Conservation (phyloP, 2,329 filamentous ascomycete species). For the Fusarium sterilihyphosum region DNA sequence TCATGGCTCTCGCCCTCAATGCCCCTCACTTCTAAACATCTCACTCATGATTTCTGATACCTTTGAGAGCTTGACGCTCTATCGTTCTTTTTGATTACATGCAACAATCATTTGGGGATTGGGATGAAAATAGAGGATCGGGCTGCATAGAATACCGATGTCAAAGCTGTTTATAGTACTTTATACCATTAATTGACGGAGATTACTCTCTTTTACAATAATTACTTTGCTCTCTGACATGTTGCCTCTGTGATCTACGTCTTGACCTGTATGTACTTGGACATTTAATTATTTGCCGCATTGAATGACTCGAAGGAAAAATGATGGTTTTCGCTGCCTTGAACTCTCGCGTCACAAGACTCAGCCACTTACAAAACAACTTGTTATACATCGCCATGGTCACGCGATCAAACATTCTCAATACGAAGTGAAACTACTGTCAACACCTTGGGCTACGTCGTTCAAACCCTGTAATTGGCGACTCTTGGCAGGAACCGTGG, state of each 20-base stretch:
- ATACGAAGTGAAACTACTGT: neutral
- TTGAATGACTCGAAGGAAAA: neutral
- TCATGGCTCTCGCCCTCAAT: slow-evolving; percentile 55
- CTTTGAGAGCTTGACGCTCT: neutral
- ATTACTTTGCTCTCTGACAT: neutral
- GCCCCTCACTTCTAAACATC: slow-evolving; percentile 49
- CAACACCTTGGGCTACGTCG: neutral
- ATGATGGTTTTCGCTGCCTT: neutral
- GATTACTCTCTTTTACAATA: slow-evolving; percentile 1
- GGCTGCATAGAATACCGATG: slow-evolving; percentile 23
- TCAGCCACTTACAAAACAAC: neutral
- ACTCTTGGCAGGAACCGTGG: neutral
- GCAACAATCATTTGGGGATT: neutral
- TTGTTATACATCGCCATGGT: neutral
- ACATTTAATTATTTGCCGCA: too few relatives aligned
- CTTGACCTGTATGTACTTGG: neutral
- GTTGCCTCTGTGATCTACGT: too few relatives aligned
- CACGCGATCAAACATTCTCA: neutral
- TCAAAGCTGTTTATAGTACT: slow-evolving; percentile 5
- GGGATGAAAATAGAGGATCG: slow-evolving; percentile 20
- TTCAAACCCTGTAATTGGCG: neutral
- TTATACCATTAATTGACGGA: slow-evolving; percentile 31
- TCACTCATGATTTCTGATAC: neutral
- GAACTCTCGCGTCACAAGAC: neutral
- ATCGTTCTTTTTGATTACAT: slow-evolving; percentile 11